A percentile compares a stretch with the other conserved stretches of the same genome.
Evolutionary conservation across 306 rosid species (phyloP).

Genomic region (Acacia confusa): DNA sequence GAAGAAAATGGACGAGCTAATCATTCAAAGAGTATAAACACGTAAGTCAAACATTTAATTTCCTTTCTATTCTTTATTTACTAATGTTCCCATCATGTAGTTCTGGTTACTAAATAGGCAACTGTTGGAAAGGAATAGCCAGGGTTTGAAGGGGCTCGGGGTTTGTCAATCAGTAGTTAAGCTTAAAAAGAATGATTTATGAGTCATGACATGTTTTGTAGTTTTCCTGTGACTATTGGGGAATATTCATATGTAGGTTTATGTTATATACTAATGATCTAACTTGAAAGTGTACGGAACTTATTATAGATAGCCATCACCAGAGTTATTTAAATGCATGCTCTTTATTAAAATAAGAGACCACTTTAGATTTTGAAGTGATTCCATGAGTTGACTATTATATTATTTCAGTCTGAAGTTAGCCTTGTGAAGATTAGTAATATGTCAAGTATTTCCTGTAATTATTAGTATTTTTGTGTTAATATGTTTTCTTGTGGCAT

Average conservation of each 20-base stretch:
- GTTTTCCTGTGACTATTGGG: constrained; percentile 6
- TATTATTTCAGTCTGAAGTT: constrained; percentile 13
- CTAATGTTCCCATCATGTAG: neutral
- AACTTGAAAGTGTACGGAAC: neutral
- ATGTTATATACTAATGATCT: constrained; percentile 8
- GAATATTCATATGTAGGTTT: constrained; percentile 9
- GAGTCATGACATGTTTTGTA: neutral
- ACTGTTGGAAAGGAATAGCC: constrained; percentile 21
- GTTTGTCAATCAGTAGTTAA: constrained; percentile 15
- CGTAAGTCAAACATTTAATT: constrained; percentile 44
- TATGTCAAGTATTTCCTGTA: constrained; percentile 5
- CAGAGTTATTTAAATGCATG: constrained; percentile 14
- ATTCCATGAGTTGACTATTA: constrained; percentile 18
- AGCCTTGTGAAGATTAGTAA: neutral
- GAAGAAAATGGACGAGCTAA: constrained; percentile 37
- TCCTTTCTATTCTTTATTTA: constrained; percentile 14
- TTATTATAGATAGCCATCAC: constrained; percentile 15
- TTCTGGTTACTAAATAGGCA: neutral
- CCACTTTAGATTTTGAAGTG: constrained; percentile 6
- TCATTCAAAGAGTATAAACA: constrained; percentile 38
- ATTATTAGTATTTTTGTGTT: neutral
- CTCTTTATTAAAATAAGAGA: constrained; percentile 5
- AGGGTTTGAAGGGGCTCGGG: constrained; percentile 18
- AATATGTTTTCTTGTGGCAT: constrained; percentile 12
- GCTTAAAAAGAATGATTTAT: constrained; percentile 3